Percentiles rank a stretch among this genome's conserved stretches.
Evolutionary conservation across 2,329 filamentous ascomycete species (phyloP).

Genomic region (Graphium sp.): DNA sequence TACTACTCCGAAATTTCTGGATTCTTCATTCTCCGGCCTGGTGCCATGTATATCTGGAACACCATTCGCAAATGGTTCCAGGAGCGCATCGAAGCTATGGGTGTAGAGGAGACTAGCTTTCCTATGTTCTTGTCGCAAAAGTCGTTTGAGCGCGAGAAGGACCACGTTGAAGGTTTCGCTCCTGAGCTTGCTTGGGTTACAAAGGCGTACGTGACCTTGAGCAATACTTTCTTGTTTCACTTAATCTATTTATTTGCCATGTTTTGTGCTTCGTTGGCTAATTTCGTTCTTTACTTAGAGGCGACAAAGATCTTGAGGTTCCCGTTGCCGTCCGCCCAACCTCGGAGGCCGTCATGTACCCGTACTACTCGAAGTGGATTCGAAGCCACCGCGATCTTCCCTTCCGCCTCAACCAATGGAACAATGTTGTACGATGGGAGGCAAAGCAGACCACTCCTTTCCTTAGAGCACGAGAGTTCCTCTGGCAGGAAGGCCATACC

Average conservation of each 20-base stretch:
- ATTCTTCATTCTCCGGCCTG: constrained; percentile 79
- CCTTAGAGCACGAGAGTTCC: constrained; percentile 81
- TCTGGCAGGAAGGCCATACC: constrained; percentile 93
- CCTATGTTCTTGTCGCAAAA: constrained; percentile 90
- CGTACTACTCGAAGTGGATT: constrained; percentile 94
- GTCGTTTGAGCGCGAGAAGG: constrained; percentile 77
- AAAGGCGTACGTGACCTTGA: constrained; percentile 58
- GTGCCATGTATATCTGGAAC: constrained; percentile 51
- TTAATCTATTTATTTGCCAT: too few relatives aligned
- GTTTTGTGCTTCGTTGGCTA: constrained; percentile 2
- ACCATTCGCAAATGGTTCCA: constrained; percentile 51
- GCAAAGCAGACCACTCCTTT: constrained; percentile 86
- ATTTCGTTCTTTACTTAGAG: constrained; percentile 29
- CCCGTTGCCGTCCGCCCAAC: constrained; percentile 52
- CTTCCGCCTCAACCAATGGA: constrained; percentile 93
- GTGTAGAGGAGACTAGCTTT: constrained; percentile 91
- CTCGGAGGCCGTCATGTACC: constrained; percentile 77
- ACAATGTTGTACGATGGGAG: constrained; percentile 84
- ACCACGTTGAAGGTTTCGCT: constrained; percentile 96
- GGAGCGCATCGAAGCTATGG: constrained; percentile 70
- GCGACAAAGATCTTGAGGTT: constrained; percentile 82
- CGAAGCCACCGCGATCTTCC: constrained; percentile 90
- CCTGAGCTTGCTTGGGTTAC: constrained; percentile 84
- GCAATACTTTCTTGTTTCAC: too few relatives aligned
- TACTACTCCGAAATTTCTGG: constrained; percentile 93